Conservation (phyloP, 2,329 filamentous ascomycete genomes). For the Metarhizium robertsii region DNA sequence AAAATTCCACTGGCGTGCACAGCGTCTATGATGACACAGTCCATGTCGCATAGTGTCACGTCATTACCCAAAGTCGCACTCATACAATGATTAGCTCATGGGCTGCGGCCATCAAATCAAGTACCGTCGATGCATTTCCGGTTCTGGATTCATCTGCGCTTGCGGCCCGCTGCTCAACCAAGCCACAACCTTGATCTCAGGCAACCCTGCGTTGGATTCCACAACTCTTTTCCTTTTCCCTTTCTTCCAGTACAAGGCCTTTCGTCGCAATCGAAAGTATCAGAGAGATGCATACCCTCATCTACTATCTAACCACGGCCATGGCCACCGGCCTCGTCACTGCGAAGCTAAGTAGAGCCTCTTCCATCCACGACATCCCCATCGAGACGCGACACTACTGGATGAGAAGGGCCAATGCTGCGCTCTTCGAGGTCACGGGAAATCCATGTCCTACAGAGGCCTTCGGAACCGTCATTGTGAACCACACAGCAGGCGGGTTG, state of each 20-base stretch:
- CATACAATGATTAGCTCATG: too few species aligned
- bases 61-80: too few species aligned
- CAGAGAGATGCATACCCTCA: not conserved
- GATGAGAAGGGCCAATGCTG: conserved; percentile 41
- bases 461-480: conserved; percentile 46
- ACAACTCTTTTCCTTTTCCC: not conserved
- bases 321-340: not conserved
- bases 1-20: too few species aligned
- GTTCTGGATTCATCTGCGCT: too few species aligned
- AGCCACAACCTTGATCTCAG: too few species aligned
- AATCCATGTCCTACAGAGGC: conserved; percentile 41
- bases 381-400: conserved; percentile 34
- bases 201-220: too few species aligned
- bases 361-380: conserved; percentile 16
- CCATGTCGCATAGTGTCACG: too few species aligned
- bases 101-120: too few species aligned
- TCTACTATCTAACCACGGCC: not conserved
- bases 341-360: not conserved
- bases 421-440: conserved; percentile 22
- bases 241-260: not conserved
- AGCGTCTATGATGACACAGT: too few species aligned
- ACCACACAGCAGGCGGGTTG: conserved; percentile 35
- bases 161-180: too few species aligned
- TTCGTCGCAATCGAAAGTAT: not conserved
- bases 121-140: too few species aligned